Evolutionary conservation across 345 rosid genomes (phyloP).

Genomic region (Schrenkiella parvula): DNA sequence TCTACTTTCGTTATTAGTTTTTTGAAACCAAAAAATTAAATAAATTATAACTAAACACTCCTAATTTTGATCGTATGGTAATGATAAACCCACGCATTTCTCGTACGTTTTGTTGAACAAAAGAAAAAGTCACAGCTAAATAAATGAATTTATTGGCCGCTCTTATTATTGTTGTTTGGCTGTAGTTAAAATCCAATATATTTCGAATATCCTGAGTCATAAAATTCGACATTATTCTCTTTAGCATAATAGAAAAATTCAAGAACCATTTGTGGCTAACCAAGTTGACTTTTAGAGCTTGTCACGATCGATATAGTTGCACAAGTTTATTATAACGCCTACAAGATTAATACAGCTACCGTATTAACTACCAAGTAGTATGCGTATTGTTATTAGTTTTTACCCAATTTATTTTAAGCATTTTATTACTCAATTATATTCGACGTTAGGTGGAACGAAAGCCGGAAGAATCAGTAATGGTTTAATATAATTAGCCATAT

Average conservation of each 20-base stretch:
- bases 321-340: not conserved
- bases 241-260: not conserved
- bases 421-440: not conserved
- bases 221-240: not conserved
- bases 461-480: not conserved
- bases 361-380: not conserved
- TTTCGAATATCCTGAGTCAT: constrained; percentile 15
- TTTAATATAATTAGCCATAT: not conserved
- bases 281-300: constrained; percentile 9
- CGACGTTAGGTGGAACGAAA: not conserved
- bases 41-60: not conserved
- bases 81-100: not conserved
- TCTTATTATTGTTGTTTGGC: not conserved
- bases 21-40: too few species aligned
- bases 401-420: not conserved
- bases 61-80: not conserved
- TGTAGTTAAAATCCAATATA: not conserved
- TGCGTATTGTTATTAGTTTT: not conserved
- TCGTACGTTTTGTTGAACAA: too few species aligned
- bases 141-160: not conserved
- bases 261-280: not conserved
- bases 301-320: not conserved
- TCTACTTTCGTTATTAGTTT: not conserved
- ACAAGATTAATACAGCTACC: not conserved
- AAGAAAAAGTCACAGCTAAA: too few species aligned